A percentile compares a stretch with the other conserved stretches of the same genome.
These are phyloP conservation scores for Penicillium turbatum DNA, from an alignment of 495 filamentous ascomycete species.

Conservation along the genomic window DNA sequence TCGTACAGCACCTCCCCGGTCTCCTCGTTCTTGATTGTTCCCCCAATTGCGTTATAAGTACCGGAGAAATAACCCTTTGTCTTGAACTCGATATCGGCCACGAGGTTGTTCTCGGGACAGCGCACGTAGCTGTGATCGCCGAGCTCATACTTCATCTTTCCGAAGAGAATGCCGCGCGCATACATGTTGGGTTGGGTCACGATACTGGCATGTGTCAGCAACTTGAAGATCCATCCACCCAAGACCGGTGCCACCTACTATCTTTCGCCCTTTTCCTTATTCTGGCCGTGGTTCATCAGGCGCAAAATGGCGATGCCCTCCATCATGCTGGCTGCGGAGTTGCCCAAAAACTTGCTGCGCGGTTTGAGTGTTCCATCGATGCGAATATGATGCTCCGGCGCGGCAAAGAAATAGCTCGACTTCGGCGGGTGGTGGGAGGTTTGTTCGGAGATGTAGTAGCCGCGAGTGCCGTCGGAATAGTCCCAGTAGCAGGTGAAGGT, in stretches of 20 bases:
- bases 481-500: constrained; percentile 96
- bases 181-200: constrained; percentile 99
- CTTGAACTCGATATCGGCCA: constrained; percentile 97
- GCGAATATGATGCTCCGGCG: constrained; percentile 86
- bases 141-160: constrained; percentile 99
- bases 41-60: constrained; percentile 93
- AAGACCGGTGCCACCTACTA: constrained; percentile 59
- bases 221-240: background rate
- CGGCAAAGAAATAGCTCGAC: constrained; percentile 99
- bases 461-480: constrained; percentile 76
- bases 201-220: constrained; percentile 51
- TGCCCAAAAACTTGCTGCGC: constrained; percentile 93
- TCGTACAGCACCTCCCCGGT: constrained; percentile 85
- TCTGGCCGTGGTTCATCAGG: constrained; percentile 68
- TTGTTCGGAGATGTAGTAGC: constrained; percentile 95
- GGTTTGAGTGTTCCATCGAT: constrained; percentile 96
- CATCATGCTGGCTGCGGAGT: constrained; percentile 98
- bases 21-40: constrained; percentile 83
- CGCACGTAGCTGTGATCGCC: constrained; percentile 94
- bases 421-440: constrained; percentile 97
- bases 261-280: constrained; percentile 65
- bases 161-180: constrained; percentile 92
- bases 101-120: constrained; percentile 79
- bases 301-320: constrained; percentile 88
- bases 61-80: constrained; percentile 97